These are phyloP conservation scores for Zelopaecilomyces penicillatus DNA, from an alignment of 2,329 filamentous ascomycete species.

Conservation along the genomic window DNA sequence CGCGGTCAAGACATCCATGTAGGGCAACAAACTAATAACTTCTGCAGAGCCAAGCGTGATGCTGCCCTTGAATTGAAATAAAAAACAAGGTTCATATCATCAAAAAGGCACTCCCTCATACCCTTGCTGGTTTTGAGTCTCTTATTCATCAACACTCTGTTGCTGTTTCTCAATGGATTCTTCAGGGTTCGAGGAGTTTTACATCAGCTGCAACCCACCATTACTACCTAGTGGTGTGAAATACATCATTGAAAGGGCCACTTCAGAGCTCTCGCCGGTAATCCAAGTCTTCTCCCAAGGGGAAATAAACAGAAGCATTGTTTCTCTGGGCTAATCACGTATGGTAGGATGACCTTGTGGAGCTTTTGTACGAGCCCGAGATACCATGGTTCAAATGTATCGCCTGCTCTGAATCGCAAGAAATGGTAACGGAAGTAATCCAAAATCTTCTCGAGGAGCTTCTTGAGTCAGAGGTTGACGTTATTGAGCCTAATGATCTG, in stretches of 20 bases:
- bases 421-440: slow-evolving; percentile 12
- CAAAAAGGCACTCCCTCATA: background rate
- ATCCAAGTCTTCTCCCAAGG: too few relatives aligned
- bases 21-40: too few relatives aligned
- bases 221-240: slow-evolving; percentile 22
- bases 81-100: too few relatives aligned
- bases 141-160: too few relatives aligned
- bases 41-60: too few relatives aligned
- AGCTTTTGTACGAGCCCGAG: slow-evolving; percentile 29
- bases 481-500: slow-evolving; percentile 3
- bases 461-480: slow-evolving; percentile 12
- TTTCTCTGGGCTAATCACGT: too few relatives aligned
- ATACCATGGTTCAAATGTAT: slow-evolving; percentile 28
- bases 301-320: too few relatives aligned
- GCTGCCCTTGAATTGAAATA: too few relatives aligned
- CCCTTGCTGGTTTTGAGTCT: background rate
- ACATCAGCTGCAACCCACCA: slow-evolving; percentile 26
- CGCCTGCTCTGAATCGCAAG: slow-evolving; percentile 2
- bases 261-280: background rate
- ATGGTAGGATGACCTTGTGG: slow-evolving; percentile 14
- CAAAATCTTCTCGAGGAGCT: slow-evolving; percentile 13
- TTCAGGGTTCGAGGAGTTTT: slow-evolving; percentile 21
- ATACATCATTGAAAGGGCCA: slow-evolving; percentile 13
- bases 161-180: too few relatives aligned
- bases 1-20: too few relatives aligned